Evolutionary conservation across 352 stramenopile genomes (phyloP), one percentile per base, ranked within the genome.

Genomic region (Lagenidium giganteum): DNA sequence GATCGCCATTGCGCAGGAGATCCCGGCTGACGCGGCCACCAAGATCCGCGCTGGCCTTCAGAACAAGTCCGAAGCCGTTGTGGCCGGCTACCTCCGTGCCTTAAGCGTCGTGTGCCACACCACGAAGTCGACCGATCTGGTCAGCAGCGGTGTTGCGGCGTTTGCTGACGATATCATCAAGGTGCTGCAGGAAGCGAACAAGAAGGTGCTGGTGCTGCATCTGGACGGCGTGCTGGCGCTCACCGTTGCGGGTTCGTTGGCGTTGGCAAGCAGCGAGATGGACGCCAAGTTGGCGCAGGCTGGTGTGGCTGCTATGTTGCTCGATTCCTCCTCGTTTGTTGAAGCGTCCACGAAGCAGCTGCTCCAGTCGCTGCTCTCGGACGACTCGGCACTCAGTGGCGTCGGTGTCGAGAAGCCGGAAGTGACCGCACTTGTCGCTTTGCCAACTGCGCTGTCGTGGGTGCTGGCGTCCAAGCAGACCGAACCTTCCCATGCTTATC

Each of bases 211-310:
- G 36, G 34, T 91, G 20, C 40, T 64, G 3, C 83, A 90, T 45
- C 42, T 90, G n/a, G 80, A 93, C 29, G 83, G 80, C 12, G 54
- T 94, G 24, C 52, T 94, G 3, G 75, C 83, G 13, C 41, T 93
- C 47, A 63, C 64, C 8, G 45, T 91, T 8, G 76, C 73, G 16
- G 79, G 76, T 21, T 55, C 54, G 18, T 67, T 89, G 26, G 71
- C 75, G 17, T 66, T 79, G 27, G 61, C 62, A 3, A 83, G 51
- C 45, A 87, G 67, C 17, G 67, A 61, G 13, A 67, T 88, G 42
- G 76, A 85, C 37, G 62, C 64, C n/a, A 40, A 47, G 9, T 74
- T 91, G 57, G 63, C 64, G 0, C 60, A 70, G 26, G 70, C 79
- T 47, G 64, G 64, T 23, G 50, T 91, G 21, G 60, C 53, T 1